Conservation (phyloP, 129 eudicot species). For the Mikania micrantha region DNA sequence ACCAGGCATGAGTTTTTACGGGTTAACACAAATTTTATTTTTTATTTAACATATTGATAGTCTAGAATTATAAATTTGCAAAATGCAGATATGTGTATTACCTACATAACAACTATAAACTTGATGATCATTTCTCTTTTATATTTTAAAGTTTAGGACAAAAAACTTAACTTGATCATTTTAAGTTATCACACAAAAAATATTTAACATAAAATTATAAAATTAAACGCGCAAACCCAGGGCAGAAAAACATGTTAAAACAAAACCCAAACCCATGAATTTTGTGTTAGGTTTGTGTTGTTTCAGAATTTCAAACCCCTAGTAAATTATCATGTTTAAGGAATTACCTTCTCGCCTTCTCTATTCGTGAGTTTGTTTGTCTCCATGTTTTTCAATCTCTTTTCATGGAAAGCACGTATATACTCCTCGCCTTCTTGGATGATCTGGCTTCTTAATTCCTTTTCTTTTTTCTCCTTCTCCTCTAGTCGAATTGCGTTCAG, state of each 20-base stretch:
- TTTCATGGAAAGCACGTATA: slow-evolving; percentile 51
- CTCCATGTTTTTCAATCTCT: slow-evolving; percentile 37
- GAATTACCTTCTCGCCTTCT: slow-evolving; percentile 72
- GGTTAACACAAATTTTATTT: background rate
- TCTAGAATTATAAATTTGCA: too few relatives aligned
- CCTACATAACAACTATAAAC: too few relatives aligned
- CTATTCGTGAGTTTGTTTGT: slow-evolving; percentile 52
- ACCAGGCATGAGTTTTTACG: background rate
- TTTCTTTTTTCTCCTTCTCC: slow-evolving; percentile 62
- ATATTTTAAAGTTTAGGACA: too few relatives aligned
- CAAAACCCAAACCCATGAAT: too few relatives aligned
- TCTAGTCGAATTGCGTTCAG: slow-evolving; percentile 57
- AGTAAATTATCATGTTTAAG: background rate
- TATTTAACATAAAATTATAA: too few relatives aligned
- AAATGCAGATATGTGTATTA: too few relatives aligned
- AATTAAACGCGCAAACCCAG: too few relatives aligned
- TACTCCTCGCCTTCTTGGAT: slow-evolving; percentile 60
- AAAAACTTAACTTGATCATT: too few relatives aligned
- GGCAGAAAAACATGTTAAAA: too few relatives aligned
- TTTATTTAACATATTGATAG: too few relatives aligned
- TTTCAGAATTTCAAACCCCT: background rate
- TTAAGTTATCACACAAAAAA: too few relatives aligned
- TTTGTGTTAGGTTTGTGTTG: background rate
- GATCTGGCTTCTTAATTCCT: slow-evolving; percentile 51
- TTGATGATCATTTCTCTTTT: too few relatives aligned